phyloP scores from a whole-genome alignment of 2,329 filamentous ascomycete genomes.

The Colletotrichum sp. region DNA sequence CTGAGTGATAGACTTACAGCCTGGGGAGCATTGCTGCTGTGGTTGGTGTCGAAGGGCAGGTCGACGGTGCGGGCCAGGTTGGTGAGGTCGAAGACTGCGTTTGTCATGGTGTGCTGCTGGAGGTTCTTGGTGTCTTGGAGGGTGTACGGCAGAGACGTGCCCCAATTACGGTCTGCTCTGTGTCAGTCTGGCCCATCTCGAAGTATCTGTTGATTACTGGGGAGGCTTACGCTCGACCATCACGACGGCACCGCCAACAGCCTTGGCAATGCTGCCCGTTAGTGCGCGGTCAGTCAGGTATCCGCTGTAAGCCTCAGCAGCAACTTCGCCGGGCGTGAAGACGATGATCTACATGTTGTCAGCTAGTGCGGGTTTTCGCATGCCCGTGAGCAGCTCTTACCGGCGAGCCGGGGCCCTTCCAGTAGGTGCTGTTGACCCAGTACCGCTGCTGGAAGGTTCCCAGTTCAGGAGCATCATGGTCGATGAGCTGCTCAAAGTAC shows the following conservation, averaged over 20 bases:
- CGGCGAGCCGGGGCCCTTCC: conserved; percentile 59
- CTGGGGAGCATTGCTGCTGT: conserved; percentile 51
- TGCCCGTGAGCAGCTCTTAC: conserved; percentile 32
- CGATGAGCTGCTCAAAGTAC: conserved; percentile 59
- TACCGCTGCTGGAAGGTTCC: conserved; percentile 47
- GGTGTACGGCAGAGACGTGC: conserved; percentile 56
- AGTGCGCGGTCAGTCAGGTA: conserved; percentile 57
- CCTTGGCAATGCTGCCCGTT: conserved; percentile 55
- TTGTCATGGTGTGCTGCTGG: conserved; percentile 57
- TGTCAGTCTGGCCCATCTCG: neutral
- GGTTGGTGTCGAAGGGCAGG: conserved; percentile 56
- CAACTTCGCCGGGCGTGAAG: conserved; percentile 57
- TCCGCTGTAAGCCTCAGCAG: conserved; percentile 48
- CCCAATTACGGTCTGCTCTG: conserved; percentile 60
- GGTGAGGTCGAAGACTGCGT: conserved; percentile 57
- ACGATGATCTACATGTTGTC: conserved; percentile 43
- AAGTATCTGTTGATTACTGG: neutral
- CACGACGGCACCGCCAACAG: conserved; percentile 57
- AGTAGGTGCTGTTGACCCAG: conserved; percentile 56
- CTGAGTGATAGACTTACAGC: conserved; percentile 33
- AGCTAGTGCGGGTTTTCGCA: neutral
- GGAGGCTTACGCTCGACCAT: conserved; percentile 54
- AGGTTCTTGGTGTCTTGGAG: conserved; percentile 57
- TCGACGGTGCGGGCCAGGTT: conserved; percentile 58
- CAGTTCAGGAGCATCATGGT: conserved; percentile 60